Evolutionary conservation across 2,329 filamentous ascomycete genomes (phyloP).

Genomic region (Cladophialophora chaetospira): DNA sequence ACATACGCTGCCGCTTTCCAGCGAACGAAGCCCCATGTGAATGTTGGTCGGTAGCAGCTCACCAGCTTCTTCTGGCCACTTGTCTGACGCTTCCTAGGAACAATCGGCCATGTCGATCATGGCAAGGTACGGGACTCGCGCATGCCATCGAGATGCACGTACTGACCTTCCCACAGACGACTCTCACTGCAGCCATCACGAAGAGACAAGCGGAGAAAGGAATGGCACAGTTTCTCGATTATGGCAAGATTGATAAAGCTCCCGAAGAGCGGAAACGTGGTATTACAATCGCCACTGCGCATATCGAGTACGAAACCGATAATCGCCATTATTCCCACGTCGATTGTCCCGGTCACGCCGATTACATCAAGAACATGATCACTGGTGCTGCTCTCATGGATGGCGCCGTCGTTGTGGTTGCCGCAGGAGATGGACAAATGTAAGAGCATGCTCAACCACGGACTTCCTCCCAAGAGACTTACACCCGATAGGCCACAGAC

Average conservation of each 20-base stretch:
- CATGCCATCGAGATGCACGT: constrained; percentile 12
- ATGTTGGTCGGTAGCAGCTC: constrained; percentile 70
- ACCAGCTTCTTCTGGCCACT: neutral
- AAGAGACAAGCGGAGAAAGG: constrained; percentile 97
- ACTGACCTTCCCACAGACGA: constrained; percentile 66
- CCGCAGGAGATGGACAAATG: constrained; percentile 98
- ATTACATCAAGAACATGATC: constrained; percentile 99
- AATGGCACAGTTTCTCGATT: constrained; percentile 90
- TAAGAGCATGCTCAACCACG: constrained; percentile 38
- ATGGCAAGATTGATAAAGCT: constrained; percentile 97
- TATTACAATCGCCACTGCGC: constrained; percentile 98
- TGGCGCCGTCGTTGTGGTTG: constrained; percentile 97
- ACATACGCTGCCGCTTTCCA: constrained; percentile 70
- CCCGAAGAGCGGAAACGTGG: constrained; percentile 99
- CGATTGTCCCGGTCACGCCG: constrained; percentile 98
- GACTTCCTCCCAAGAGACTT: neutral
- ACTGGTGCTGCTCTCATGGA: constrained; percentile 99
- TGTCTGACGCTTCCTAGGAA: constrained; percentile 57
- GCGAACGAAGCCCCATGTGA: constrained; percentile 95
- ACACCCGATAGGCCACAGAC: constrained; percentile 74
- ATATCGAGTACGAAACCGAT: constrained; percentile 97
- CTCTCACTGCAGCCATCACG: constrained; percentile 96
- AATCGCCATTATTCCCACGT: constrained; percentile 97
- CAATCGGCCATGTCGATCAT: constrained; percentile 99
- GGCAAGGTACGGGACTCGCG: constrained; percentile 73